Evolutionary conservation across 78 protist species (phyloP), one percentile per base, ranked within the genome.

Genomic region (Monosiga brevicollis): DNA sequence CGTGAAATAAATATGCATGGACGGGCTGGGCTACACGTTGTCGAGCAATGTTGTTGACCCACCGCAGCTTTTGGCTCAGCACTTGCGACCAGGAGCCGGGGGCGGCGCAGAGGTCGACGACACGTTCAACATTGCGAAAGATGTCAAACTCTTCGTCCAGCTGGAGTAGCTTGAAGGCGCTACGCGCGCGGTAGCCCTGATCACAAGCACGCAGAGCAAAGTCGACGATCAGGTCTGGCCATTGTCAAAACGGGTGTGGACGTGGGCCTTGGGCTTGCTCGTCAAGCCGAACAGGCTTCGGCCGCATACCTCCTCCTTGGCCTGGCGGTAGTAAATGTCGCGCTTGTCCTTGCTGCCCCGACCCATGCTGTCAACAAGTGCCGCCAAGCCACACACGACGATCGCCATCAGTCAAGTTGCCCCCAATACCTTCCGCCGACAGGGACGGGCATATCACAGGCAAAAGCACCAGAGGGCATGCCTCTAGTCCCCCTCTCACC

Each of bases 51-150:
- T n/a, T n/a, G n/a, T n/a, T n/a, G n/a, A n/a, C n/a, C n/a, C n/a
- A n/a, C n/a, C n/a, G n/a, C 40, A 38, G 80, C 24, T 70, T 25
- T 20, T 32, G 35, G 1, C 88, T n/a, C 9, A 95, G 85, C 35
- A 94, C 96, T 43, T 96, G 98, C 26, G 87, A 83, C 98, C 97
- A 95, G 43, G 87, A 78, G 2, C 98, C 99, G 0, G 99, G 99
- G 15, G 99, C 99, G 0, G 99, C 98, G 81, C 99, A 98, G 70
- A 98, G 91, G 84, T 98, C 99, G 3, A 98, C 99, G 11, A 89
- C 99, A 6, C 95, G 80, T 26, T 36, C 74, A 0, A 97, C 99
- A 29, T 89, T 34, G 35, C 40, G 85, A 75, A 98, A 94, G 11
- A 98, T 79, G 54, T 78, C 40, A 62, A 91, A 96, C 76, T 95